Conservation (phyloP, 768 basidiomycete species). For the Mrakia frigida region DNA sequence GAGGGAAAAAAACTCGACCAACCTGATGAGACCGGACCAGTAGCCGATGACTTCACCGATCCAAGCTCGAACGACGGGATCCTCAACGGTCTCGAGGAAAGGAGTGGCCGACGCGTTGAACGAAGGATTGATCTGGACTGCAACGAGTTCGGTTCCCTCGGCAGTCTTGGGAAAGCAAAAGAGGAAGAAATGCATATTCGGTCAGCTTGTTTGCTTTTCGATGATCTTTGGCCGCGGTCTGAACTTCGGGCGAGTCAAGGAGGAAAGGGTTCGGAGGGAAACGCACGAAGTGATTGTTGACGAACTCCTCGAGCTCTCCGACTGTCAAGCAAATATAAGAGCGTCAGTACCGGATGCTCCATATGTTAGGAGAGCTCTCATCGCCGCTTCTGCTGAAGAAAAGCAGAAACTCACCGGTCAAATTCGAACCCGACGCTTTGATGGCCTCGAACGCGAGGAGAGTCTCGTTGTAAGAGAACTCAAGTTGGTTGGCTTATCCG, state of each 20-base stretch:
- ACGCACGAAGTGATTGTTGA: constrained; percentile 62
- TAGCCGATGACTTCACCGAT: constrained; percentile 73
- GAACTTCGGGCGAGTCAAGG: too few species aligned
- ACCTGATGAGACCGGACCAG: constrained; percentile 69
- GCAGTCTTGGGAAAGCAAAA: constrained; percentile 49
- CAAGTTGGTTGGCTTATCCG: constrained; percentile 84
- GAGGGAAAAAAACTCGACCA: too few species aligned
- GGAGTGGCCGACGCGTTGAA: constrained; percentile 58
- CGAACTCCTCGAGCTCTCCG: constrained; percentile 61
- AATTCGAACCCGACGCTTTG: constrained; percentile 47
- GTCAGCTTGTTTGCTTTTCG: too few species aligned
- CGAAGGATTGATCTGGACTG: constrained; percentile 51
- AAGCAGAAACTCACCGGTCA: constrained; percentile 40
- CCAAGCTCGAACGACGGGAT: constrained; percentile 66
- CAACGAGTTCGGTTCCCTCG: constrained; percentile 77
- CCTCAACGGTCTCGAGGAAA: constrained; percentile 65
- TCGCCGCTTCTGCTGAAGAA: too few species aligned
- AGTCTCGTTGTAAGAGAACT: constrained; percentile 59
- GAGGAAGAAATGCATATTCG: too few species aligned
- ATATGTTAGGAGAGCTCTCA: background rate
- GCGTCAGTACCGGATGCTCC: constrained; percentile 48
- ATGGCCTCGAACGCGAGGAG: constrained; percentile 58
- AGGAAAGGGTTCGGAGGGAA: background rate
- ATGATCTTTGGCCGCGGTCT: too few species aligned
- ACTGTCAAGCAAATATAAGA: constrained; percentile 34